These are phyloP conservation scores for Geotrichum candidum DNA, from an alignment of 1,139 yeast species.

Conservation along the genomic window DNA sequence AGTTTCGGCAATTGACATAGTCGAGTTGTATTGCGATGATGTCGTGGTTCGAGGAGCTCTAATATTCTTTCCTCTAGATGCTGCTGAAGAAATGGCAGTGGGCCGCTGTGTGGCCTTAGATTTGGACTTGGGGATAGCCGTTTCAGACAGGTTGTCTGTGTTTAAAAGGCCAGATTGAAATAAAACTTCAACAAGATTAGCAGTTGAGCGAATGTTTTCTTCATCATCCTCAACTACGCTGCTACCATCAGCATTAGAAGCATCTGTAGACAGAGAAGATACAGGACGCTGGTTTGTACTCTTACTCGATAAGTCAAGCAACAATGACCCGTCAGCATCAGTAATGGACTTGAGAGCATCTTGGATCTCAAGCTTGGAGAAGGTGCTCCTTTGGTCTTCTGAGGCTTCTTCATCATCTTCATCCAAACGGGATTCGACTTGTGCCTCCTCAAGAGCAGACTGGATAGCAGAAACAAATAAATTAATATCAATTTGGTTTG, in stretches of 20 bases:
- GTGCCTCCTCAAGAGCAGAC: conserved; percentile 14
- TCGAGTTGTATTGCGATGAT: conserved; percentile 29
- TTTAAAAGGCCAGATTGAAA: conserved; percentile 10
- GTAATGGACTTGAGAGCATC: conserved; percentile 13
- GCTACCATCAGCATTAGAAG: not conserved
- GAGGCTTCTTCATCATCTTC: not conserved
- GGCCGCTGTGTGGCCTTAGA: not conserved
- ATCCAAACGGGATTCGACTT: conserved; percentile 1
- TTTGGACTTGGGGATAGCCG: not conserved
- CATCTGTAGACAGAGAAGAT: not conserved
- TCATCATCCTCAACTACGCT: conserved; percentile 9
- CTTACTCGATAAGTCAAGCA: conserved; percentile 5
- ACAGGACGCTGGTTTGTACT: not conserved
- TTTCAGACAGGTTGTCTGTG: conserved; percentile 7
- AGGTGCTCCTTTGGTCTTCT: conserved; percentile 3
- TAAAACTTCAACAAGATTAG: conserved; percentile 14
- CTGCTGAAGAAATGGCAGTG: not conserved
- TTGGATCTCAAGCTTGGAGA: conserved; percentile 11
- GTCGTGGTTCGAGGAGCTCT: not conserved
- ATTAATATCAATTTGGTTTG: conserved; percentile 7
- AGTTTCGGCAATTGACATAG: conserved; percentile 59
- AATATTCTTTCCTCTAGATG: not conserved
- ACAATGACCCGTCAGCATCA: conserved; percentile 10
- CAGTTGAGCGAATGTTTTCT: conserved; percentile 8
- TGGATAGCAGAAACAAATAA: conserved; percentile 15